Conservation (phyloP, 192 early-diverging fungal genomes). For the Physocladia obscura region DNA sequence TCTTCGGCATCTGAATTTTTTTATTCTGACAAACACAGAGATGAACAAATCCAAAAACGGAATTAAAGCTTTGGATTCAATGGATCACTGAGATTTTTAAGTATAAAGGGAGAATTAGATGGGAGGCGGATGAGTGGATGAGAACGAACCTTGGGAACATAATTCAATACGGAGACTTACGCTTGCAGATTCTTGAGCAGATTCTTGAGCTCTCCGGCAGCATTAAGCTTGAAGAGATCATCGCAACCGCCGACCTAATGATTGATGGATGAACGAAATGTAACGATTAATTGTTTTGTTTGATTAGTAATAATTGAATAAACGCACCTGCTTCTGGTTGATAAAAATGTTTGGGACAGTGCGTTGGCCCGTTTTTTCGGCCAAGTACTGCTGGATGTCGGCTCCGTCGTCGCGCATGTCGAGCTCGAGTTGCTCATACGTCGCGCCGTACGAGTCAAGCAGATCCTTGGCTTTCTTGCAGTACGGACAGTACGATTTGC, state of each 20-base stretch:
- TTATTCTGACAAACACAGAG: too few species aligned
- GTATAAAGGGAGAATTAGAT: too few species aligned
- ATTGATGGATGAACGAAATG: too few species aligned
- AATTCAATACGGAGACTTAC: too few species aligned
- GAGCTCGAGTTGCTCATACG: slow-evolving; percentile 35
- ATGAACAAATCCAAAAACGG: too few species aligned
- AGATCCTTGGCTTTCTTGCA: slow-evolving; percentile 54
- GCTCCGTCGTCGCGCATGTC: slow-evolving; percentile 41
- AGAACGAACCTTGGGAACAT: too few species aligned
- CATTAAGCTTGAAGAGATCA: slow-evolving; percentile 34
- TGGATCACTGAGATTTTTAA: too few species aligned
- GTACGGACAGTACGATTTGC: slow-evolving; percentile 54
- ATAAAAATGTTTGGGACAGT: slow-evolving; percentile 57
- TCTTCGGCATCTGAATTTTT: too few species aligned
- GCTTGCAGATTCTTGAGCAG: too few species aligned
- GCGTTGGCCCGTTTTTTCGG: slow-evolving; percentile 41
- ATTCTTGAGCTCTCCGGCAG: slow-evolving; percentile 31
- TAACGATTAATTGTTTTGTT: background rate
- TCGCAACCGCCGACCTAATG: slow-evolving; percentile 39
- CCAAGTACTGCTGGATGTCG: slow-evolving; percentile 49
- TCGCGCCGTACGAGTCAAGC: slow-evolving; percentile 33
- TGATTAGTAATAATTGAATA: slow-evolving; percentile 29
- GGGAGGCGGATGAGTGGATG: too few species aligned
- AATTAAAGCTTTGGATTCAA: too few species aligned
- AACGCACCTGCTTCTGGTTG: slow-evolving; percentile 27